A percentile compares a stretch with the other conserved stretches of the same genome.
Conservation (phyloP, 108 stramenopile species). For the Schizochytrium sp. region DNA sequence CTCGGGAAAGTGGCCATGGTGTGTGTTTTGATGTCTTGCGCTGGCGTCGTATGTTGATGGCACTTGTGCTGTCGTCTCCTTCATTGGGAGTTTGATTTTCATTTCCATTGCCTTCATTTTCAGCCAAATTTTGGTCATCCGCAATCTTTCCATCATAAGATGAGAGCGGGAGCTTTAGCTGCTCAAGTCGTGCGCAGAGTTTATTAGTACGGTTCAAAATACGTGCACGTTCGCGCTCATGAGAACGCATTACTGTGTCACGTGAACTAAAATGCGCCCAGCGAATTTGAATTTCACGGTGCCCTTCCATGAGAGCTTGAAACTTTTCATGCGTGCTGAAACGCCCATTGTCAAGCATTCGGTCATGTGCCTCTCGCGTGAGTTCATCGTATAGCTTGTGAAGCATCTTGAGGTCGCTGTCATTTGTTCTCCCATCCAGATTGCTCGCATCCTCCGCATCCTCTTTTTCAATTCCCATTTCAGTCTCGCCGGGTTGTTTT, state of each 20-base stretch:
- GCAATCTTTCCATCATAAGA: background rate
- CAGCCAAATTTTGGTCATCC: too few species aligned
- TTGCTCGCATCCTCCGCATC: too few species aligned
- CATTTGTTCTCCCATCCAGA: too few species aligned
- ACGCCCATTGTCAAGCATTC: background rate
- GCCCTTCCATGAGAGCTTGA: background rate
- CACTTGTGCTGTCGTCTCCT: background rate
- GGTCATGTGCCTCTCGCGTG: constrained; percentile 1
- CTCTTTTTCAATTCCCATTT: too few species aligned
- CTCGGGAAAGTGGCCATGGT: background rate
- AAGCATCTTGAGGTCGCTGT: background rate
- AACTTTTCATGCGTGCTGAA: constrained; percentile 14
- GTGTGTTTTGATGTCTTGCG: background rate
- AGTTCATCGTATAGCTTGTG: background rate
- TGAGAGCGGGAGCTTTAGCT: background rate
- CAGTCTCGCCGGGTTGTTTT: background rate
- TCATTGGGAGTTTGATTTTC: background rate
- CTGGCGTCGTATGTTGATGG: background rate
- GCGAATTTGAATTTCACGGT: background rate
- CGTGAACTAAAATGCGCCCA: background rate
- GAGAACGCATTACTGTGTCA: background rate
- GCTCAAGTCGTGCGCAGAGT: background rate
- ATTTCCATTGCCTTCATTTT: too few species aligned
- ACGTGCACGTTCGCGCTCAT: background rate
- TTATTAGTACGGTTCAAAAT: background rate